These are phyloP conservation scores for Coemansia umbellata DNA, from an alignment of 192 early-diverging fungal species.

Conservation along the genomic window DNA sequence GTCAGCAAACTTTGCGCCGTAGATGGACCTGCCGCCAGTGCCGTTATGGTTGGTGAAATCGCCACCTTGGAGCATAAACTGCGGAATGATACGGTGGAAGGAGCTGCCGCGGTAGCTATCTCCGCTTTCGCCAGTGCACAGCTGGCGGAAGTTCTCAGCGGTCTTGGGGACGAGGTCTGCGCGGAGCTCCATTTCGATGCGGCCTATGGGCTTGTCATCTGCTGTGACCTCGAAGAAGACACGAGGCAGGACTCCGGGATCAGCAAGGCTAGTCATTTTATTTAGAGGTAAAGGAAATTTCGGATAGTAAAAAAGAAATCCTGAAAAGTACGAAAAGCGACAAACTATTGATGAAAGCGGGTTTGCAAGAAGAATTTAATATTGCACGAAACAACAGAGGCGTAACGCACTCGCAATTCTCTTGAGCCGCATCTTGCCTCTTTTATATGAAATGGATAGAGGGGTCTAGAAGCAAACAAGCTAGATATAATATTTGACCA, in stretches of 20 bases:
- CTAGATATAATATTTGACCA: too few relatives aligned
- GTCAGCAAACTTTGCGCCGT: slow-evolving; percentile 75
- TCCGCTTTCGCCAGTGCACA: slow-evolving; percentile 52
- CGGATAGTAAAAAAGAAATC: too few relatives aligned
- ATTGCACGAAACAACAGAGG: too few relatives aligned
- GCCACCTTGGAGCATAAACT: slow-evolving; percentile 91
- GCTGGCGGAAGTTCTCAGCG: slow-evolving; percentile 88
- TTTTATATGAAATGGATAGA: too few relatives aligned
- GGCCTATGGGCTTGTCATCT: slow-evolving; percentile 21
- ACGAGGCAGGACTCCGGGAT: slow-evolving; percentile 33
- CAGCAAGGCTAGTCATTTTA: slow-evolving; percentile 13
- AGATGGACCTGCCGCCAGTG: slow-evolving; percentile 82
- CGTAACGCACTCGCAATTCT: too few relatives aligned
- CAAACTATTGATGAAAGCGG: too few relatives aligned
- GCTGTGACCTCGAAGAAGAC: slow-evolving; percentile 52
- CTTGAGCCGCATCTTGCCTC: too few relatives aligned
- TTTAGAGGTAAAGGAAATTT: too few relatives aligned
- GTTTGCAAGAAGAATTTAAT: too few relatives aligned
- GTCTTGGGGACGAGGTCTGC: slow-evolving; percentile 85
- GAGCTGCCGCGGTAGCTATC: slow-evolving; percentile 62
- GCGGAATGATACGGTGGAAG: slow-evolving; percentile 88
- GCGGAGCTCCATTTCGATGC: slow-evolving; percentile 53
- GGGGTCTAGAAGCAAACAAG: too few relatives aligned
- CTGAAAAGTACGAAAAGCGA: too few relatives aligned
- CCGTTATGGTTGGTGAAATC: slow-evolving; percentile 77